phyloP scores from a whole-genome alignment of 73 alveolate species.

The Breviolum minutum region DNA sequence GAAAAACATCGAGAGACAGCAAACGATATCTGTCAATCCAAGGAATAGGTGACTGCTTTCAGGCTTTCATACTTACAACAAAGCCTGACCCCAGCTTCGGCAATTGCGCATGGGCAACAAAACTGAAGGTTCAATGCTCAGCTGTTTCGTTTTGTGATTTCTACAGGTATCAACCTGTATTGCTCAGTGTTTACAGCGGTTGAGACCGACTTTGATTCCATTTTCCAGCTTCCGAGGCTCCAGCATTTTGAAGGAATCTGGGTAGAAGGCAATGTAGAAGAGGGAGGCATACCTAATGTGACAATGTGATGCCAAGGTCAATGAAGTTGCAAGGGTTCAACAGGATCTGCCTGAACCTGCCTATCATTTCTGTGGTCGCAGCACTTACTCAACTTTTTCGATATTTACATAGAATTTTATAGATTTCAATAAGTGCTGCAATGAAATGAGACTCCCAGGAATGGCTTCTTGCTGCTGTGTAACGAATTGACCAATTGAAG shows the following conservation, averaged over 20 bases:
- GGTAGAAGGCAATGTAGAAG: slow-evolving; percentile 90
- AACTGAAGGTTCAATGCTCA: not conserved
- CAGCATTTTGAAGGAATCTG: slow-evolving; percentile 30
- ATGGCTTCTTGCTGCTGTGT: not conserved
- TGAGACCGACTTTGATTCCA: no score
- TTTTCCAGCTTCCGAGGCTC: not conserved
- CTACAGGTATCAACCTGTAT: not conserved
- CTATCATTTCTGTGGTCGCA: no score
- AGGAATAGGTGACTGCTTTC: not conserved
- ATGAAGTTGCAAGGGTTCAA: not conserved
- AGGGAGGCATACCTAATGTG: slow-evolving; percentile 46
- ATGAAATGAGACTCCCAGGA: not conserved
- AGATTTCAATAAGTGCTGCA: no score
- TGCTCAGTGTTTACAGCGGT: no score
- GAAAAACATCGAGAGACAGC: no score
- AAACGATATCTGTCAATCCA: no score
- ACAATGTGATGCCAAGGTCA: not conserved
- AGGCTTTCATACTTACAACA: not conserved
- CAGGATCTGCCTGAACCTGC: not conserved
- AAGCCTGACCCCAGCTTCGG: not conserved
- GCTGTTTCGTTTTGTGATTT: not conserved
- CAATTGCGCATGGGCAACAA: not conserved
- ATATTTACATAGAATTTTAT: no score
- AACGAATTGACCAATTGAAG: slow-evolving; percentile 84
- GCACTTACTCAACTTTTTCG: no score